Evolutionary conservation across 768 basidiomycete genomes (phyloP), one percentile per base, ranked within the genome.

Genomic region (Tylopilus sp.): DNA sequence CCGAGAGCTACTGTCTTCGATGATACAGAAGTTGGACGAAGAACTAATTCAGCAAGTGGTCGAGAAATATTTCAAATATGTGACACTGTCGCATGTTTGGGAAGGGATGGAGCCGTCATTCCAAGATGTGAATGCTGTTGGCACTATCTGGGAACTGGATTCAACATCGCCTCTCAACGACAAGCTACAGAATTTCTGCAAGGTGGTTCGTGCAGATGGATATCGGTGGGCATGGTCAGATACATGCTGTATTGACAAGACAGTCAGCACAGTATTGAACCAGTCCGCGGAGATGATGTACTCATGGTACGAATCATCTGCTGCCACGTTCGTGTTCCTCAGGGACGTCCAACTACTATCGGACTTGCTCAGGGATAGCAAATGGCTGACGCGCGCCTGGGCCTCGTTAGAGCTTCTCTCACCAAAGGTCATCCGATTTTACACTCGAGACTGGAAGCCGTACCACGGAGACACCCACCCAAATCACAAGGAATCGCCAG

Each of bases 391-490:
- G n/a, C 31, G 45, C 11, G 45, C 45, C 6, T 46, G 45, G 45
- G 25, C 45, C n/a, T 12, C 34, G n/a, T 24, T 34, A 17, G 45
- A 46, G 12, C 45, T 56, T 16, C 58, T 60, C 10, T 40, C 49
- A 6, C 36, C 57, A 1, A 60, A 55, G n/a, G 40, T 50, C 19
- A 28, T 59, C 37, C 29, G 58, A 8, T 60, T 59, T 31, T 59
- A 46, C 6, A 51, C 51, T 16, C 37, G 28, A 2, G 25, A 52
- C 0, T 60, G 59, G 59, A 45, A 55, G n/a, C 47, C 25, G 3
- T 60, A 56, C 17, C 48, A 46, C 17, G 33, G 43, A 6, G 59
- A 60, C 28, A 28, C n/a, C 1, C 26, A 33, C 3, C 0, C 21
- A 21, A 56, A 59, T 21, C 59, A 60, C 30, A 55, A 59, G 21